Percentiles rank a stretch among this genome's conserved stretches.
Evolutionary conservation across 345 rosid species (phyloP).

Genomic region (Erucastrum elatum): DNA sequence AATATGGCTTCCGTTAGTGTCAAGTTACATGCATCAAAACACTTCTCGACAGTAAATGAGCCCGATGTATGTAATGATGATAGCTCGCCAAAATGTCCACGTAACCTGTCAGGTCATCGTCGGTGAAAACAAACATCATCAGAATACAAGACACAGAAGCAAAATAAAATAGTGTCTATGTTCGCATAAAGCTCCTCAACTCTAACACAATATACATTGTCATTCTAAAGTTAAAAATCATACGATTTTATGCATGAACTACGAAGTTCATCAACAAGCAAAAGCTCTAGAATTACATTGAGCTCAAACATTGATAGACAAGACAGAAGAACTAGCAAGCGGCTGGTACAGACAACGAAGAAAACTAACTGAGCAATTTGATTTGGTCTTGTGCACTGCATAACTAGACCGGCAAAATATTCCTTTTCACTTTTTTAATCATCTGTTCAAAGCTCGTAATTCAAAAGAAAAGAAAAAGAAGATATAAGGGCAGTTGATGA

Average conservation of each 20-base stretch:
- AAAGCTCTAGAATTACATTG: not conserved
- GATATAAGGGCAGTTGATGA: not conserved
- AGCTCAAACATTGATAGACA: constrained; percentile 56
- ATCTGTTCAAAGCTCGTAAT: not conserved
- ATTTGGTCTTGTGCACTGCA: not conserved
- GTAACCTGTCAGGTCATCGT: too few species aligned
- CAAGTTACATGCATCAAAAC: too few species aligned
- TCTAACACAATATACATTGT: not conserved
- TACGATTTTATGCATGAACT: too few species aligned
- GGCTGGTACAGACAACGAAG: not conserved
- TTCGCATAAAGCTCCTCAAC: not conserved
- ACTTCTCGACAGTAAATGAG: too few species aligned
- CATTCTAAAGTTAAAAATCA: not conserved
- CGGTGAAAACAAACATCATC: too few species aligned
- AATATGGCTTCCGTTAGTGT: too few species aligned
- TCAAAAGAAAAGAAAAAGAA: too few species aligned
- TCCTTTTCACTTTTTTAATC: not conserved
- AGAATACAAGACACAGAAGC: too few species aligned
- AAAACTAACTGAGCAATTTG: not conserved
- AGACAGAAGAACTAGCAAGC: constrained; percentile 45
- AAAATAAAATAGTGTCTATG: too few species aligned
- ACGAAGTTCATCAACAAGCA: too few species aligned
- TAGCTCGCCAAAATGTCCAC: too few species aligned
- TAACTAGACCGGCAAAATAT: not conserved
- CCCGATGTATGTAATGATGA: too few species aligned